Percentiles rank a stretch among this genome's conserved stretches.
phyloP scores from a whole-genome alignment of 371 early-diverging fungal species.

The Apophysomyces elegans region DNA sequence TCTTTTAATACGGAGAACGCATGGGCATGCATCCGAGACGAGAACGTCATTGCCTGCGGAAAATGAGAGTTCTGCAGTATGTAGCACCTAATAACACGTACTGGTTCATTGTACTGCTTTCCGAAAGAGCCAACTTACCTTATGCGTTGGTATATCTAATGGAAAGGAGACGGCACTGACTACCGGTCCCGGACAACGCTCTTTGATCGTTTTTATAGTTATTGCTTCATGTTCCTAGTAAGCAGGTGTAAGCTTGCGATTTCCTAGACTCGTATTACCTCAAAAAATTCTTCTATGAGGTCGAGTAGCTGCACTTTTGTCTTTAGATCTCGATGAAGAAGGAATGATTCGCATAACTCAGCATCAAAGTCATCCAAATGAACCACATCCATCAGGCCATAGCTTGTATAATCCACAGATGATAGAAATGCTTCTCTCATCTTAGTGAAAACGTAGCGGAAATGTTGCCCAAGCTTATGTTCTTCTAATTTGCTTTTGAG shows the following conservation, averaged over 20 bases:
- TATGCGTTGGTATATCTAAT: conserved; percentile 52
- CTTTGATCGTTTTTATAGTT: conserved; percentile 39
- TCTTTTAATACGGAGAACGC: conserved; percentile 58
- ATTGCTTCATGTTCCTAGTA: conserved; percentile 41
- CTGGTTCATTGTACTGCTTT: neutral
- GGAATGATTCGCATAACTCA: conserved; percentile 57
- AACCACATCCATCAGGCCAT: conserved; percentile 65
- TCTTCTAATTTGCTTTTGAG: conserved; percentile 48
- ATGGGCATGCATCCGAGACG: conserved; percentile 63
- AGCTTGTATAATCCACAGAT: conserved; percentile 60
- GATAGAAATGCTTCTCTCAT: conserved; percentile 57
- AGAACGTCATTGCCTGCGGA: conserved; percentile 45
- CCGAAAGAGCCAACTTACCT: conserved; percentile 31
- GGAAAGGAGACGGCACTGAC: conserved; percentile 55
- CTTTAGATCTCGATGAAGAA: conserved; percentile 60
- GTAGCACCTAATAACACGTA: conserved; percentile 39
- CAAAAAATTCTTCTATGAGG: conserved; percentile 56
- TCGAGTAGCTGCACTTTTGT: conserved; percentile 53
- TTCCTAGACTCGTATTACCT: conserved; percentile 25
- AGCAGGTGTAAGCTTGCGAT: neutral
- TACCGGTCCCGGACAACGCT: conserved; percentile 28
- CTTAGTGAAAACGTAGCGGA: conserved; percentile 53
- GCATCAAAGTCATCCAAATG: conserved; percentile 65
- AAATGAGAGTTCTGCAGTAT: conserved; percentile 63
- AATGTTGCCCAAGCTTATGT: conserved; percentile 57